Evolutionary conservation across 2,329 filamentous ascomycete species (phyloP).

Genomic region (Hypoxylon sp.): DNA sequence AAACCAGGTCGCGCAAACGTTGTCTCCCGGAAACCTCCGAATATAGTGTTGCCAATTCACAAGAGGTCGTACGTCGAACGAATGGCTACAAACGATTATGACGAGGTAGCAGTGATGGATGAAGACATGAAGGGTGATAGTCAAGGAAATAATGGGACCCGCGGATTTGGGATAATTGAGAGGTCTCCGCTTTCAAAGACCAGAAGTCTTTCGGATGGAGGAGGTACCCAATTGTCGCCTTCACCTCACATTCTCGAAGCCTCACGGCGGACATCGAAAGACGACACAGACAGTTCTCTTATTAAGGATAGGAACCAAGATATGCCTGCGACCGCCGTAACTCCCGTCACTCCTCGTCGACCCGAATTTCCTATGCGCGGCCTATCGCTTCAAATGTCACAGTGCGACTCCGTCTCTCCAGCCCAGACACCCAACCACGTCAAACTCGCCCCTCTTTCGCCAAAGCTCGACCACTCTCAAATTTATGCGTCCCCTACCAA

Average conservation of each 20-base stretch:
- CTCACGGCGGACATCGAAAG: conserved; percentile 72
- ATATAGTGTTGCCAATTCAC: conserved; percentile 6
- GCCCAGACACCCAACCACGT: conserved; percentile 58
- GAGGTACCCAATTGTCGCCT: conserved; percentile 70
- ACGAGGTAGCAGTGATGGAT: conserved; percentile 53
- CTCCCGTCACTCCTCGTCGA: conserved; percentile 80
- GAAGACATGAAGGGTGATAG: conserved; percentile 45
- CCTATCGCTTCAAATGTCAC: conserved; percentile 79
- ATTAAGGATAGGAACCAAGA: conserved; percentile 53
- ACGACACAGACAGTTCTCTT: conserved; percentile 78
- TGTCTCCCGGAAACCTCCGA: not conserved
- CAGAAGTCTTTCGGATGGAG: conserved; percentile 76
- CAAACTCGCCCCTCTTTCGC: conserved; percentile 81
- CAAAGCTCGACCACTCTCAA: conserved; percentile 86
- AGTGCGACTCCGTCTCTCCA: conserved; percentile 61
- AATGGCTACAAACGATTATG: conserved; percentile 47
- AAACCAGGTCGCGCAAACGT: not conserved
- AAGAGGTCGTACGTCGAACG: conserved; percentile 19
- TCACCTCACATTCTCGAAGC: conserved; percentile 71
- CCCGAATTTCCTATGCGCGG: conserved; percentile 74
- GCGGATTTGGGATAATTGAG: conserved; percentile 35
- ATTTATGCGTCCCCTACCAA: conserved; percentile 91
- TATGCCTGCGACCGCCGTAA: conserved; percentile 3
- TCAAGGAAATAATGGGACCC: conserved; percentile 46
- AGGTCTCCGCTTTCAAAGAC: conserved; percentile 65